Evolutionary conservation across 768 basidiomycete genomes (phyloP).

Genomic region (Collybia mongolica): DNA sequence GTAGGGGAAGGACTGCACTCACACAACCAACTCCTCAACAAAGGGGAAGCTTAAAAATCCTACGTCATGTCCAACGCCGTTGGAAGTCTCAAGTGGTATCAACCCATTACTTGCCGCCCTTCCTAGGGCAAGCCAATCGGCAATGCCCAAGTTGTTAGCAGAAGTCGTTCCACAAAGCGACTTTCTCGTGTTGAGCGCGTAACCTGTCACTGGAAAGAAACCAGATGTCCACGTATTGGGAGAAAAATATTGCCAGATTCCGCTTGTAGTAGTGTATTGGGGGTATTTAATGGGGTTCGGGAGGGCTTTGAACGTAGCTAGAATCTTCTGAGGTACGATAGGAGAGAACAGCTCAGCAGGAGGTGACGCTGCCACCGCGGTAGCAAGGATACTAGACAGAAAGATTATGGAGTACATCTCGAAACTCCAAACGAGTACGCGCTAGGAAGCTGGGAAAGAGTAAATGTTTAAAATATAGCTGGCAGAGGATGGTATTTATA

Average conservation of each 20-base stretch:
- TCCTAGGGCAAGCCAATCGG: constrained; percentile 58
- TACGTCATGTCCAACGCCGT: constrained; percentile 62
- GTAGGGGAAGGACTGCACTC: constrained; percentile 19
- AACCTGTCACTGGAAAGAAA: constrained; percentile 62
- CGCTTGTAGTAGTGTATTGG: constrained; percentile 48
- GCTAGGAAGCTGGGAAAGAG: too few species aligned
- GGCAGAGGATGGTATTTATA: constrained; percentile 2
- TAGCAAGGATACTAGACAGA: constrained; percentile 12
- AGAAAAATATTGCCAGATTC: constrained; percentile 51
- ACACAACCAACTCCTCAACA: constrained; percentile 59
- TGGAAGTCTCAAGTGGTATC: constrained; percentile 46
- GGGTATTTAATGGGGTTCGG: constrained; percentile 34
- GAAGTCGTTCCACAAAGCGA: constrained; percentile 41
- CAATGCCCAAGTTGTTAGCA: constrained; percentile 33
- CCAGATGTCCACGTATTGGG: constrained; percentile 68
- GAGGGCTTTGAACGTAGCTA: constrained; percentile 47
- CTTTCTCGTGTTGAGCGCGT: constrained; percentile 56
- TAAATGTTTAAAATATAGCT: too few species aligned
- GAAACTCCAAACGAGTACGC: background rate
- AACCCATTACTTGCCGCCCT: constrained; percentile 50
- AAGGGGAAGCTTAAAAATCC: constrained; percentile 75
- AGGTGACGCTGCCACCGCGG: constrained; percentile 22
- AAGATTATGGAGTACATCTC: constrained; percentile 11
- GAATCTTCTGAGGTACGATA: constrained; percentile 56
- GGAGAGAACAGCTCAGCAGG: constrained; percentile 57